Conservation (phyloP, 345 rosid species). For the Noccaea caerulescens region DNA sequence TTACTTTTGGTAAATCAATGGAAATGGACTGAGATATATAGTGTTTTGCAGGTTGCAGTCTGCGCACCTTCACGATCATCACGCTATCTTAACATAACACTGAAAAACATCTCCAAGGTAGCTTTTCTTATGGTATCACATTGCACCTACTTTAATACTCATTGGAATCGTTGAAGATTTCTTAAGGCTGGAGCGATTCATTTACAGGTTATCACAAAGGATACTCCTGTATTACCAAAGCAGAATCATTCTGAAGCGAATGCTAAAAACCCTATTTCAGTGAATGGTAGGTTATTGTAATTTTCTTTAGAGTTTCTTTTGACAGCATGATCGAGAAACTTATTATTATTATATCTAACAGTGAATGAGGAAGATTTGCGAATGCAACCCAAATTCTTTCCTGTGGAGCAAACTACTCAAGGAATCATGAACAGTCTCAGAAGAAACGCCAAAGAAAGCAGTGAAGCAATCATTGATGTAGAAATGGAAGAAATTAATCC, state of each 20-base stretch:
- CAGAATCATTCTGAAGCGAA: constrained; percentile 40
- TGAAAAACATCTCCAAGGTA: constrained; percentile 78
- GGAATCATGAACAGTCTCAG: constrained; percentile 54
- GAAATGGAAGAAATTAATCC: constrained; percentile 36
- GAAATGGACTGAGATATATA: constrained; percentile 29
- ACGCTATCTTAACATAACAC: constrained; percentile 75
- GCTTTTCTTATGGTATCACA: constrained; percentile 9
- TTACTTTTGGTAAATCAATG: constrained; percentile 3
- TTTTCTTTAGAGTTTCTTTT: neutral
- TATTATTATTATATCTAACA: constrained; percentile 32
- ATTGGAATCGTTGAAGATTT: constrained; percentile 7
- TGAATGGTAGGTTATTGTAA: constrained; percentile 43
- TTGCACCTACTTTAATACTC: constrained; percentile 2
- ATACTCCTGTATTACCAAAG: constrained; percentile 38
- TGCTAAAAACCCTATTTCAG: constrained; percentile 37
- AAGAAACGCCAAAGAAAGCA: constrained; percentile 40
- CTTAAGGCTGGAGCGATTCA: constrained; percentile 10
- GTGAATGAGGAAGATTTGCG: constrained; percentile 40
- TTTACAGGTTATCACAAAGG: constrained; percentile 72
- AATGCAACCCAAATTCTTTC: constrained; percentile 33
- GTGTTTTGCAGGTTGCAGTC: constrained; percentile 69
- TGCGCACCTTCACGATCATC: constrained; percentile 59
- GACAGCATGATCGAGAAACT: neutral
- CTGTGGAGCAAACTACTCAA: constrained; percentile 46
- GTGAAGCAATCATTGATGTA: constrained; percentile 27